Conservation (phyloP, 1,139 yeast species). For the Debaryomyces sp. region DNA sequence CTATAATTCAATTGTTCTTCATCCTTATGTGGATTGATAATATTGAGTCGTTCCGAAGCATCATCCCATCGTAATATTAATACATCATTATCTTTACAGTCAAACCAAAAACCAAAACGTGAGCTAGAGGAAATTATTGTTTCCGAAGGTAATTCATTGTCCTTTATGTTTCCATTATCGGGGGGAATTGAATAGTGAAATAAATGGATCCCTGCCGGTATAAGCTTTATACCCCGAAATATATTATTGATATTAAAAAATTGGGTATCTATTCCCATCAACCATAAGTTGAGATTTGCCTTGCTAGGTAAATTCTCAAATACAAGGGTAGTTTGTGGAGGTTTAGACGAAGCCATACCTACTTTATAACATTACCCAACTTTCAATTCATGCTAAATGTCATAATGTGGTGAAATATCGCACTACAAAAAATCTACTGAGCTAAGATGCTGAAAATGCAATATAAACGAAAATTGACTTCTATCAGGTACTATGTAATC, state of each 20-base stretch:
- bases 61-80: slow-evolving; percentile 16
- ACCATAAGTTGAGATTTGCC: slow-evolving; percentile 18
- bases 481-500: slow-evolving; percentile 22
- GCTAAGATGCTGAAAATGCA: neutral
- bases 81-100: slow-evolving; percentile 23
- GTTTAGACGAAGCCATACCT: slow-evolving; percentile 16
- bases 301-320: slow-evolving; percentile 19
- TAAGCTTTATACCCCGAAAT: slow-evolving; percentile 28
- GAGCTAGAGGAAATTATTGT: slow-evolving; percentile 14
- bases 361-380: neutral
- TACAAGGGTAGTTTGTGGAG: slow-evolving; percentile 28
- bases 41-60: slow-evolving; percentile 2
- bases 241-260: slow-evolving; percentile 25
- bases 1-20: slow-evolving; percentile 15
- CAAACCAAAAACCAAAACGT: slow-evolving; percentile 33
- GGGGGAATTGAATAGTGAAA: slow-evolving; percentile 29
- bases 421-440: neutral
- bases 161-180: slow-evolving; percentile 5
- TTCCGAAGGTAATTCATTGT: slow-evolving; percentile 8
- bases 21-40: slow-evolving; percentile 7
- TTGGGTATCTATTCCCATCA: slow-evolving; percentile 33
- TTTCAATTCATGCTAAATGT: neutral
- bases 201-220: slow-evolving; percentile 32
- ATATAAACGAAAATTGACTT: neutral
- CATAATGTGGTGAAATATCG: neutral